phyloP scores from a whole-genome alignment of 768 basidiomycete genomes.

The Sistotremastrum niveocremeum region DNA sequence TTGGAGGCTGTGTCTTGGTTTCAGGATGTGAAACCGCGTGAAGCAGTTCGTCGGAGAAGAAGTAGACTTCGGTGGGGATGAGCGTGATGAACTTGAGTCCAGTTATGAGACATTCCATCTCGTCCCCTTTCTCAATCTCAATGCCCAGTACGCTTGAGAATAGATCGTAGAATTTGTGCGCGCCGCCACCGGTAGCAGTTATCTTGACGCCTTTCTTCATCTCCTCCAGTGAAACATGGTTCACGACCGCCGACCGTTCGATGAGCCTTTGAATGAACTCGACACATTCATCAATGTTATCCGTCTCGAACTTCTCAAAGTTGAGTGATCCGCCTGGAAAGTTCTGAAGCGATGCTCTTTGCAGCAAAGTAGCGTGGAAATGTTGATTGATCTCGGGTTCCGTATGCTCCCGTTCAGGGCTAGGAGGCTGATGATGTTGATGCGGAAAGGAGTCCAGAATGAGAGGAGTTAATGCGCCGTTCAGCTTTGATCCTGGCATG shows the following conservation, averaged over 20 bases:
- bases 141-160: conserved; percentile 64
- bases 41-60: conserved; percentile 95
- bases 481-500: conserved; percentile 28
- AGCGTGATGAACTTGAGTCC: conserved; percentile 92
- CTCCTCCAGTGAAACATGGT: conserved; percentile 76
- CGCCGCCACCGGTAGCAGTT: conserved; percentile 96
- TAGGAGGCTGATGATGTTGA: conserved; percentile 8
- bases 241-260: conserved; percentile 68
- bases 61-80: conserved; percentile 96
- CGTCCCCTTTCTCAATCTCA: conserved; percentile 83
- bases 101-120: conserved; percentile 98
- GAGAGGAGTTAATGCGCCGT: conserved; percentile 73
- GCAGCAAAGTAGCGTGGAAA: conserved; percentile 51
- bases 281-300: conserved; percentile 72
- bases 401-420: conserved; percentile 19
- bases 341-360: conserved; percentile 58
- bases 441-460: conserved; percentile 42
- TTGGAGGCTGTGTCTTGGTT: conserved; percentile 9
- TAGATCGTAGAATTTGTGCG: conserved; percentile 83
- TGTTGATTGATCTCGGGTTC: conserved; percentile 25
- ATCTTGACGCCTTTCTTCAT: conserved; percentile 93
- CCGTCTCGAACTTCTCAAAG: conserved; percentile 94
- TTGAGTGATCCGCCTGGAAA: conserved; percentile 95
- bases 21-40: conserved; percentile 38
- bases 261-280: conserved; percentile 81